Percentiles rank a stretch among this genome's conserved stretches.
phyloP scores from a whole-genome alignment of 2,329 filamentous ascomycete genomes.

The Neofusicoccum laricinum region DNA sequence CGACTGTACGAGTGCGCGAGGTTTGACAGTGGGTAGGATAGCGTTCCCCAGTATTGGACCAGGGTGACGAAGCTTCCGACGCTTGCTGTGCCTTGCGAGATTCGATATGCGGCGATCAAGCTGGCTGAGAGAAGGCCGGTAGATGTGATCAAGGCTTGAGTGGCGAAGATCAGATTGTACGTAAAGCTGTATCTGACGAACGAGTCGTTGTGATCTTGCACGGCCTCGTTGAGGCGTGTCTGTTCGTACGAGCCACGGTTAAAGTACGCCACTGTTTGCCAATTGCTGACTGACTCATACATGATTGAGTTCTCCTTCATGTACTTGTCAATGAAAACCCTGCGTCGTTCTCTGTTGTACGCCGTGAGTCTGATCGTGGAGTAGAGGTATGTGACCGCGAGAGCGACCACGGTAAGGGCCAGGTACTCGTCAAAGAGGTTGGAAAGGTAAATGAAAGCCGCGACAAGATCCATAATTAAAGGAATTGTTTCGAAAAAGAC shows the following conservation, averaged over 20 bases:
- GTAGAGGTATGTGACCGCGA: constrained; percentile 50
- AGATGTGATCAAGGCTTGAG: constrained; percentile 48
- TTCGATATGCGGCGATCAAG: constrained; percentile 55
- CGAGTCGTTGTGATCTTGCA: constrained; percentile 36
- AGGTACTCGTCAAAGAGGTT: constrained; percentile 59
- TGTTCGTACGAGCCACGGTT: constrained; percentile 56
- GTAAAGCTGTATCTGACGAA: constrained; percentile 31
- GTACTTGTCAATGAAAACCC: constrained; percentile 41
- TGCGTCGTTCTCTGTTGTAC: constrained; percentile 42
- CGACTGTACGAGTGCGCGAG: constrained; percentile 16
- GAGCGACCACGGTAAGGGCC: constrained; percentile 37
- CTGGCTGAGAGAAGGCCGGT: constrained; percentile 49
- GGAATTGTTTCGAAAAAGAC: constrained; percentile 60
- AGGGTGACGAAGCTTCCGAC: constrained; percentile 66
- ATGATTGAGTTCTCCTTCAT: constrained; percentile 53
- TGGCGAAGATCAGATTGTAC: constrained; percentile 25
- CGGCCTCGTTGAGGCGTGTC: constrained; percentile 44
- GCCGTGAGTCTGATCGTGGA: constrained; percentile 44
- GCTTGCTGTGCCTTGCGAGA: constrained; percentile 34
- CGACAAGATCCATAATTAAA: constrained; percentile 59
- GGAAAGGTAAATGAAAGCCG: constrained; percentile 61
- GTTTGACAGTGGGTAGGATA: constrained; percentile 48
- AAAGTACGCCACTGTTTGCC: constrained; percentile 60
- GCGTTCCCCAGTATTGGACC: constrained; percentile 59
- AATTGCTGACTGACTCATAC: constrained; percentile 58